A percentile compares a stretch with the other conserved stretches of the same genome.
Evolutionary conservation across 2,329 filamentous ascomycete species (phyloP).

Genomic region (Trichoderma hamatum): DNA sequence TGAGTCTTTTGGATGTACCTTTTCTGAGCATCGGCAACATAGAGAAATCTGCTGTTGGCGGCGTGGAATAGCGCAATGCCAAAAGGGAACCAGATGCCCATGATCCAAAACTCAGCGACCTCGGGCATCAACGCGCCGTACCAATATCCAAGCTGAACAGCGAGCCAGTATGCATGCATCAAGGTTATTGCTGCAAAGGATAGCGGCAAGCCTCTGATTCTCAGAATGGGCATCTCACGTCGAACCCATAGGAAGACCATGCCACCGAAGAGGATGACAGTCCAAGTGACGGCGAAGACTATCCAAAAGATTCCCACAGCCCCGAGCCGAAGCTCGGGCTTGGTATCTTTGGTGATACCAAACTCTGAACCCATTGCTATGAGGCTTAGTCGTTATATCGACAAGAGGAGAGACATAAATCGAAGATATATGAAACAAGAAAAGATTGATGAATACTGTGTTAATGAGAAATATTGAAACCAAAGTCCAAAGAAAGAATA

Average conservation of each 20-base stretch:
- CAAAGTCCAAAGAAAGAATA: not conserved
- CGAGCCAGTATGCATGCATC: conserved; percentile 49
- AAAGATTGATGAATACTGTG: not conserved
- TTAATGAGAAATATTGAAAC: not conserved
- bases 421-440: not conserved
- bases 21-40: conserved; percentile 59
- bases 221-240: conserved; percentile 46
- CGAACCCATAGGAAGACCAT: conserved; percentile 47
- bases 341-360: conserved; percentile 38
- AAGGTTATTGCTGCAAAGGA: conserved; percentile 46
- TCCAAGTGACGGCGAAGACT: conserved; percentile 44
- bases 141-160: conserved; percentile 45
- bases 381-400: not conserved
- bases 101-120: conserved; percentile 65
- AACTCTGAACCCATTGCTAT: conserved; percentile 39
- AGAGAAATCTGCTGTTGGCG: conserved; percentile 62
- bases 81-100: conserved; percentile 66
- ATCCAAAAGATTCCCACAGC: conserved; percentile 48
- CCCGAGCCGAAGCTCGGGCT: conserved; percentile 41
- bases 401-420: not conserved
- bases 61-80: conserved; percentile 69
- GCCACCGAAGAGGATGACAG: conserved; percentile 42
- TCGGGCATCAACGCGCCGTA: conserved; percentile 51
- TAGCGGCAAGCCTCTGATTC: conserved; percentile 46
- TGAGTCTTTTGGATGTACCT: conserved; percentile 40